Percentiles rank a stretch among this genome's conserved stretches.
These are phyloP conservation scores for Pseudonectria foliicola DNA, from an alignment of 2,329 filamentous ascomycete species.

Conservation along the genomic window DNA sequence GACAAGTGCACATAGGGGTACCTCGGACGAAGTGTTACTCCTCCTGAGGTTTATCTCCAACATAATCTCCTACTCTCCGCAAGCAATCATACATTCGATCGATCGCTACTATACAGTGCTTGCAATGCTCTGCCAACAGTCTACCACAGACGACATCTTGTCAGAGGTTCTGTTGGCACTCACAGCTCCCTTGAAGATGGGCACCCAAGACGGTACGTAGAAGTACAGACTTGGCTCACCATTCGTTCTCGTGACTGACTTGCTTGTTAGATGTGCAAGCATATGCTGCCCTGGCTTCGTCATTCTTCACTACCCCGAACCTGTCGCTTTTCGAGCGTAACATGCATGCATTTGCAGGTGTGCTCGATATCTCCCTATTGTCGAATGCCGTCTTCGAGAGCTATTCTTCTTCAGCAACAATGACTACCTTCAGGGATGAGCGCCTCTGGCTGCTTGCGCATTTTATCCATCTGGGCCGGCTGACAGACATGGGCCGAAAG, in stretches of 20 bases:
- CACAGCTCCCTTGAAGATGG: slow-evolving; percentile 20
- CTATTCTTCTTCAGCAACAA: slow-evolving; percentile 22
- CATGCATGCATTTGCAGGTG: slow-evolving; percentile 27
- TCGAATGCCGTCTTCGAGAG: slow-evolving; percentile 32
- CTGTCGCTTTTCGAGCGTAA: slow-evolving; percentile 36
- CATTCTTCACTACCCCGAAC: slow-evolving; percentile 30
- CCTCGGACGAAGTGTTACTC: slow-evolving; percentile 17
- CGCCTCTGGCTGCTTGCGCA: slow-evolving; percentile 61
- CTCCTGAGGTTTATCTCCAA: slow-evolving; percentile 31
- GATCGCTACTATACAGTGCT: slow-evolving; percentile 35
- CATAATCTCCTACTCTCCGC: slow-evolving; percentile 16
- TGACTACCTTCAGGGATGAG: slow-evolving; percentile 28
- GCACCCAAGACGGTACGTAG: background rate
- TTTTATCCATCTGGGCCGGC: slow-evolving; percentile 51
- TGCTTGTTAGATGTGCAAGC: slow-evolving; percentile 8
- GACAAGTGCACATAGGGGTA: slow-evolving; percentile 10
- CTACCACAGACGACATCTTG: slow-evolving; percentile 12
- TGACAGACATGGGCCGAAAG: slow-evolving; percentile 27
- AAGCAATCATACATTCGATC: slow-evolving; percentile 16
- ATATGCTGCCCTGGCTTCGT: slow-evolving; percentile 31
- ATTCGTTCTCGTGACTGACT: too few species aligned
- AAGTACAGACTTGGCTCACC: too few species aligned
- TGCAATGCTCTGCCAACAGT: slow-evolving; percentile 27
- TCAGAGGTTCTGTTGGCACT: slow-evolving; percentile 22
- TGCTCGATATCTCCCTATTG: slow-evolving; percentile 17